These are phyloP conservation scores for Blastocrithidia nonstop DNA, from an alignment of 208 protist genomes.

Conservation along the genomic window DNA sequence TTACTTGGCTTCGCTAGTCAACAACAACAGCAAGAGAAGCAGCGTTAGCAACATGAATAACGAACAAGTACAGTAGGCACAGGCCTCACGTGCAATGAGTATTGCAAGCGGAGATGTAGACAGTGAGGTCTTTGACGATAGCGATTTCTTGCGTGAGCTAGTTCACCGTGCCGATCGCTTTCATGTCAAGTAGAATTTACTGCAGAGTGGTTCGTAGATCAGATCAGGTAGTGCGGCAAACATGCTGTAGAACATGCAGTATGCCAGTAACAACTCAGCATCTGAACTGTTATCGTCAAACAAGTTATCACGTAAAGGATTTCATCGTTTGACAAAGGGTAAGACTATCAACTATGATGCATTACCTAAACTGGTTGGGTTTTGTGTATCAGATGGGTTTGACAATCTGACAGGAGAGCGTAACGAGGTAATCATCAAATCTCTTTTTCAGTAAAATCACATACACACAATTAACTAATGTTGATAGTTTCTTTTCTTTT, in stretches of 20 bases:
- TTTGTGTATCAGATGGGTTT: constrained; percentile 41
- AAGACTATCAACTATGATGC: constrained; percentile 65
- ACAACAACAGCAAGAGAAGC: too few relatives aligned
- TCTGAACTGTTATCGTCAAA: constrained; percentile 9
- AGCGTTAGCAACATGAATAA: constrained; percentile 7
- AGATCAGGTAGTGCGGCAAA: constrained; percentile 20
- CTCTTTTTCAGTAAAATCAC: constrained; percentile 51
- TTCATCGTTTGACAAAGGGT: constrained; percentile 71
- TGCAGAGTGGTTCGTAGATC: too few relatives aligned
- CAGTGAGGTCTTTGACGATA: constrained; percentile 68
- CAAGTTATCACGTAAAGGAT: constrained; percentile 34
- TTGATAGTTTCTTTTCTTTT: too few relatives aligned
- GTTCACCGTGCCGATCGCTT: constrained; percentile 56
- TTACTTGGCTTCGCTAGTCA: constrained; percentile 10
- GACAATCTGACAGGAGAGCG: constrained; percentile 38
- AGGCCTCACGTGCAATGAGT: constrained; percentile 35
- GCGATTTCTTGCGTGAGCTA: constrained; percentile 63
- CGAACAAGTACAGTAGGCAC: constrained; percentile 10
- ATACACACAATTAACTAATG: neutral
- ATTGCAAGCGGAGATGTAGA: constrained; percentile 70
- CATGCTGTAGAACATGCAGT: constrained; percentile 31
- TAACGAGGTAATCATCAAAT: constrained; percentile 50
- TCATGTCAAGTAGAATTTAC: too few relatives aligned
- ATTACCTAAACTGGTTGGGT: constrained; percentile 66
- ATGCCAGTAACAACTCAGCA: constrained; percentile 38